A percentile compares a stretch with the other conserved stretches of the same genome.
These are phyloP conservation scores for Sclerotinia glacialis DNA, from an alignment of 2,329 filamentous ascomycete species.

Conservation along the genomic window DNA sequence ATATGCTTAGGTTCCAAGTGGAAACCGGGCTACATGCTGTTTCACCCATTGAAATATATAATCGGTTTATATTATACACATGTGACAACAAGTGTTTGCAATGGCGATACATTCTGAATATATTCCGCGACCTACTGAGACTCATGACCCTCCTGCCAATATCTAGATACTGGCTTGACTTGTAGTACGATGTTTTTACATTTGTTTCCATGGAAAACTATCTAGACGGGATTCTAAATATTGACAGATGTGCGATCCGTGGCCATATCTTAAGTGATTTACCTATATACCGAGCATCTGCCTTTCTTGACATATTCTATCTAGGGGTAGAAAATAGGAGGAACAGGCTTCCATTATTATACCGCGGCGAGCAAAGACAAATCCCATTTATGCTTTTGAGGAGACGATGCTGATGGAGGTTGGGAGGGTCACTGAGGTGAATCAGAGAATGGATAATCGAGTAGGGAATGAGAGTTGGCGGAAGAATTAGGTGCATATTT, in stretches of 20 bases:
- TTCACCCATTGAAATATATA: too few species aligned
- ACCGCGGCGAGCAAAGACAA: slow-evolving; percentile 69
- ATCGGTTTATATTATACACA: neutral
- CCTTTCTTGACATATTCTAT: too few species aligned
- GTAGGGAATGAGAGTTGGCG: too few species aligned
- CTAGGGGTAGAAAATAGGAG: slow-evolving; percentile 65
- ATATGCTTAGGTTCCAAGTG: neutral
- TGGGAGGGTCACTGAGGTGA: slow-evolving; percentile 53
- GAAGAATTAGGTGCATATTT: neutral
- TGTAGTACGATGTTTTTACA: neutral
- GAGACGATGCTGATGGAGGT: slow-evolving; percentile 54
- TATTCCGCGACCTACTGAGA: neutral
- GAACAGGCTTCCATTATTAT: slow-evolving; percentile 70
- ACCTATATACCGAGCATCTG: neutral
- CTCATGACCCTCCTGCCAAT: too few species aligned
- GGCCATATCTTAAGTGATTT: neutral
- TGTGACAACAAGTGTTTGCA: neutral
- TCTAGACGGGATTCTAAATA: too few species aligned
- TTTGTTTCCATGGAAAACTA: neutral
- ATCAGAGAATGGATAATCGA: neutral
- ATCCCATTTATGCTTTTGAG: slow-evolving; percentile 63
- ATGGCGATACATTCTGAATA: neutral
- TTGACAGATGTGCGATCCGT: neutral
- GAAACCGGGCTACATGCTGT: neutral
- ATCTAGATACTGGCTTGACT: neutral